phyloP scores from a whole-genome alignment of 1,139 yeast species.

The Protomyces gravidus region DNA sequence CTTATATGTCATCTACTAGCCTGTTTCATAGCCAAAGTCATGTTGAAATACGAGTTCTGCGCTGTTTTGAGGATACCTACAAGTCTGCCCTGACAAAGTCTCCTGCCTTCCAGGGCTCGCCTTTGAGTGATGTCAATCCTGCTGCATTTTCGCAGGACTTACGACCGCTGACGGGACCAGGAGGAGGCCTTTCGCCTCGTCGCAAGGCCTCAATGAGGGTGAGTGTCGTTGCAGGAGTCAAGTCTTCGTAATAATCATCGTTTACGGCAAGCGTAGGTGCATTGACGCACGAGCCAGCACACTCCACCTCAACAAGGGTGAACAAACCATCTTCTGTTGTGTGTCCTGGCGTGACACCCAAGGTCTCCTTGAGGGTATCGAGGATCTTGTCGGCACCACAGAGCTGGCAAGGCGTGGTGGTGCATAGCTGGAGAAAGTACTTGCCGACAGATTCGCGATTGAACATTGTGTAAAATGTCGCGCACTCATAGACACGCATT shows the following conservation, averaged over 20 bases:
- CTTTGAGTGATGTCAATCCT: conserved; percentile 19
- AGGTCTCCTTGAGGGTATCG: conserved; percentile 60
- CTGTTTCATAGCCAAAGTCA: too few species aligned
- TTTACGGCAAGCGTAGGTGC: conserved; percentile 85
- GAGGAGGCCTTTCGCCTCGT: conserved; percentile 56
- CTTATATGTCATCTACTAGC: too few species aligned
- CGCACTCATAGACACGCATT: conserved; percentile 92
- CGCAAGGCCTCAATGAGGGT: conserved; percentile 61
- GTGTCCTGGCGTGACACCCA: conserved; percentile 70
- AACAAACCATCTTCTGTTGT: conserved; percentile 72
- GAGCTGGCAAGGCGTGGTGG: conserved; percentile 86
- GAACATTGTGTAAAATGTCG: conserved; percentile 89
- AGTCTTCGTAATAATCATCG: conserved; percentile 80
- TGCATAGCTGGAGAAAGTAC: conserved; percentile 77
- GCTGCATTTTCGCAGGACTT: conserved; percentile 63
- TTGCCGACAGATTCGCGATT: conserved; percentile 85
- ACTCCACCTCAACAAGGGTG: conserved; percentile 83
- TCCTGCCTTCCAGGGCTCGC: conserved; percentile 28
- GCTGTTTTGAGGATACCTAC: not conserved
- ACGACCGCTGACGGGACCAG: conserved; percentile 71
- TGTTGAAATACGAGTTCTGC: too few species aligned
- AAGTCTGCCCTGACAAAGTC: conserved; percentile 28
- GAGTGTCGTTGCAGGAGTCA: conserved; percentile 63
- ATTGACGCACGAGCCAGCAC: conserved; percentile 88
- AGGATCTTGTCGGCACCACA: conserved; percentile 77